Conservation (phyloP, 305 asterid genomes). For the Fraxinus angustifolia region DNA sequence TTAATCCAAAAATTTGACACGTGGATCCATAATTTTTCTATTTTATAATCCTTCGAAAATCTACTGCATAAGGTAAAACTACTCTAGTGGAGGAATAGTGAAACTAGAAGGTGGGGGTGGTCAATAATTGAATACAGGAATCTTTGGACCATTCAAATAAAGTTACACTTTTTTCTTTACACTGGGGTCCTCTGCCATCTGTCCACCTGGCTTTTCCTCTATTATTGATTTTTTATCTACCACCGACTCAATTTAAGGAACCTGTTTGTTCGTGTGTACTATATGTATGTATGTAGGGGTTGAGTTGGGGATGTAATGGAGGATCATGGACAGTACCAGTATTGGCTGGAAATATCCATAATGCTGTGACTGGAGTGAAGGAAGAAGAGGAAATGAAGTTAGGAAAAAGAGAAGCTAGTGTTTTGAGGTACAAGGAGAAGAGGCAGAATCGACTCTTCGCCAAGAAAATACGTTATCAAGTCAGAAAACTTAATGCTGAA, state of each 20-base stretch:
- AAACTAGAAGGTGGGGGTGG: neutral
- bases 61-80: neutral
- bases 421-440: slow-evolving; percentile 77
- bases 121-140: neutral
- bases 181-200: neutral
- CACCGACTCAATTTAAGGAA: neutral
- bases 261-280: neutral
- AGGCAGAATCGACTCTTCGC: slow-evolving; percentile 74
- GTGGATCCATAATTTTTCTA: neutral
- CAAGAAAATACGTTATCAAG: slow-evolving; percentile 69
- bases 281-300: slow-evolving; percentile 17
- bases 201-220: neutral
- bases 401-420: slow-evolving; percentile 70
- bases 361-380: slow-evolving; percentile 9
- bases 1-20: neutral
- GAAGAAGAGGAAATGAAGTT: slow-evolving; percentile 29
- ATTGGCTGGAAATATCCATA: slow-evolving; percentile 7
- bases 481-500: slow-evolving; percentile 79
- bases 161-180: neutral
- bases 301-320: slow-evolving; percentile 28
- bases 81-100: neutral
- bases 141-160: slow-evolving; percentile 1
- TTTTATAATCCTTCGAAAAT: neutral
- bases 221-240: neutral
- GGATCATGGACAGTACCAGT: slow-evolving; percentile 56